A percentile compares a stretch with the other conserved stretches of the same genome.
Conservation (phyloP, 345 rosid species). For the Noccaea caerulescens region DNA sequence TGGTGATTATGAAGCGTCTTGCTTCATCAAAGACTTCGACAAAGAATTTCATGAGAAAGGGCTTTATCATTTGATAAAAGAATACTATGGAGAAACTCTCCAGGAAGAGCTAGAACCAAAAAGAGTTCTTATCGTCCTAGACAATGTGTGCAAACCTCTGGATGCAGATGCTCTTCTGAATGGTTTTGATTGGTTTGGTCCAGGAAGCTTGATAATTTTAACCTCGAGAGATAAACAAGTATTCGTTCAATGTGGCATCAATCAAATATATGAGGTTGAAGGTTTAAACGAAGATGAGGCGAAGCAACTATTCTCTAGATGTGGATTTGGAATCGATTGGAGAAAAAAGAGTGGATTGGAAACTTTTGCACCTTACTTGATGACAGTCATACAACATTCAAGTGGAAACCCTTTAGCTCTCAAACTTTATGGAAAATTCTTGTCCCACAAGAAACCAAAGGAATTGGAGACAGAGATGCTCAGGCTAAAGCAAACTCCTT, state of each 20-base stretch:
- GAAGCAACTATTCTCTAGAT: not conserved
- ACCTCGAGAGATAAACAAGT: not conserved
- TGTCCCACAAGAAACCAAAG: not conserved
- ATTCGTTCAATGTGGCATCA: not conserved
- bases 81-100: not conserved
- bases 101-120: not conserved
- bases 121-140: constrained; percentile 5
- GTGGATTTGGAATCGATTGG: constrained; percentile 7
- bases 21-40: constrained; percentile 12
- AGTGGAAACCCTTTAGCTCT: constrained; percentile 21
- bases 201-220: not conserved
- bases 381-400: not conserved
- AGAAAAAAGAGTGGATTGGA: not conserved
- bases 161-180: constrained; percentile 6
- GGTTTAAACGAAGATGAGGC: constrained; percentile 16
- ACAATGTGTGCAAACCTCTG: constrained; percentile 12
- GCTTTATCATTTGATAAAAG: not conserved
- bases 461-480: constrained; percentile 4
- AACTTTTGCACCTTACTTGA: not conserved
- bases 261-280: constrained; percentile 2
- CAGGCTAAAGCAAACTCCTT: not conserved
- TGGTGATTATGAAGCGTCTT: constrained; percentile 4
- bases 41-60: not conserved
- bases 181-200: constrained; percentile 1
- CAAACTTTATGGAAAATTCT: not conserved